Evolutionary conservation across 2,329 filamentous ascomycete genomes (phyloP), one percentile per base, ranked within the genome.

Genomic region (Diplodia mutila): DNA sequence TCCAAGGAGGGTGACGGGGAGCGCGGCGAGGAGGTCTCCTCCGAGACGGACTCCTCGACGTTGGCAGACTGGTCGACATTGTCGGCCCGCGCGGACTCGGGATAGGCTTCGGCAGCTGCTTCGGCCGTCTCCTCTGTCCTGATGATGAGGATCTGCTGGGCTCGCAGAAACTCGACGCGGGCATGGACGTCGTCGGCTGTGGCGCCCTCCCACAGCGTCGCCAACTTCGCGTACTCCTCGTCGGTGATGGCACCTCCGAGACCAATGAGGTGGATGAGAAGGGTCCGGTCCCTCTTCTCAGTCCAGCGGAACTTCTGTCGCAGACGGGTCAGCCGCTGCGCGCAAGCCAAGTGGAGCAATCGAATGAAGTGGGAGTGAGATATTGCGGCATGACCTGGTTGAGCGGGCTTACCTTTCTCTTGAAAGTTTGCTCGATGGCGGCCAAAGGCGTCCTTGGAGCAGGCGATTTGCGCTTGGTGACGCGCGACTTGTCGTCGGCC

Each of bases 191-290:
- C 61, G 18, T 64, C 42, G 32, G 46, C 25, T 29, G 42, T 64
- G 23, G 29, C 29, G 46, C 57, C 57, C 14, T 64, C 48, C 39
- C 42, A 52, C 32, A 64, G 61, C 39, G 32, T 25, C 32, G 61
- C 63, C 23, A 65, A 49, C 25, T 18, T 42, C 14, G 21, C 23
- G 63, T 16, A 34, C 51, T 53, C 51, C 23, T 37, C 21, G 18
- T 46, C 34, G 27, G 51, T 37, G 18, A 55, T 39, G 37, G 51
- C 18, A 18, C 21, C 34, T 29, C 51, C 49, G 18, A 55, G 49
- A 11, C 51, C 63, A 8, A 65, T 48, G 21, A 65, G 32, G 34
- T 57, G 49, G 52, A 65, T 53, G 12, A 65, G 27, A 2, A 65
- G 63, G 29, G 34, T 34, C 29, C 37, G n/a, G 21, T 65, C 63